Base-by-base conservation (phyloP, 2,329 filamentous ascomycete species). In the Ceratocystis destructans region DNA sequence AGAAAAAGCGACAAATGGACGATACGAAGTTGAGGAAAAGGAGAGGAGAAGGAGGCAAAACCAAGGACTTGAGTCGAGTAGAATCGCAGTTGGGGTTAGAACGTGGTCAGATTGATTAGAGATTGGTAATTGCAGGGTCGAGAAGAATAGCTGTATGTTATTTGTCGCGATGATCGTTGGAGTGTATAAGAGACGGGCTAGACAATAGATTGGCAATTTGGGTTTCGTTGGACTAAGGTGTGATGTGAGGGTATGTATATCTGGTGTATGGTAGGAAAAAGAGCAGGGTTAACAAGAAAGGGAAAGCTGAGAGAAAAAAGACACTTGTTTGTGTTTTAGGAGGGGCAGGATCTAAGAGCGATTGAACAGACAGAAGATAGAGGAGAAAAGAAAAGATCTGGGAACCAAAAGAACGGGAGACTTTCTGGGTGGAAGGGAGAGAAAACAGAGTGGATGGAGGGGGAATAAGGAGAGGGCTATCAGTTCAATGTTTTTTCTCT, bases 91-190 rank as follows among this genome's bases (percentile, higher is more conserved):
- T 62, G 41, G 5, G 15, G 37, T 15, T 15, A 12, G 61, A 28
- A 62, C 46, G 55, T 59, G 55, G n/a, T 25, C 55, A 59, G 55
- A 59, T 59, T 59, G 31, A n/a, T n/a, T n/a, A 17, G 25, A 53
- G 48, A n/a, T n/a, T 22, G 48, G 10, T 10, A 53, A 53, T 10
- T 22, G 22, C 6, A 8, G 48, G 8, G 28, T 37, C 12, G 55
- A n/a, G 28, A 7, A 59, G 7, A 31, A n/a, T 1, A 10, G 53
- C 10, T 25, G 48, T 4, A 28, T 22, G 20, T 59, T 22, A n/a
- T 6, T 33, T 6, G 5, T 59, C 55, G 55, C 33, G 12, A 25
- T 59, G 22, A n/a, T 59, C 17, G 55, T 59, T 17, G 33, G 6
- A 20, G 55, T 33, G 33, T 22, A 33, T 8, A 25, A 12, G 48